Evolutionary conservation across 73 alveolate genomes (phyloP).

Genomic region (Paramecium sonneborni): DNA sequence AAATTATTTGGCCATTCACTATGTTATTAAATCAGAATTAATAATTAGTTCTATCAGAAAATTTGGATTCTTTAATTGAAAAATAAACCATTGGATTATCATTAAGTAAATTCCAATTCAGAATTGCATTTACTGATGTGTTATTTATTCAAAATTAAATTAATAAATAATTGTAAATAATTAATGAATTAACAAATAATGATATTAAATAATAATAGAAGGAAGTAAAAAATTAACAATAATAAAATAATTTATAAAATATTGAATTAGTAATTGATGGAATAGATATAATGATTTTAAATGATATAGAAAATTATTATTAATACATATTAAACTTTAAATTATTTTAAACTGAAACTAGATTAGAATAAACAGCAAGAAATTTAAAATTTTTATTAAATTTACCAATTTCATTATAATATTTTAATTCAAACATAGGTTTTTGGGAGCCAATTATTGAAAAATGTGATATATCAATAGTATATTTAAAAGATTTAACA

Average conservation of each 20-base stretch:
- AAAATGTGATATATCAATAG: neutral
- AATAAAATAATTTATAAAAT: neutral
- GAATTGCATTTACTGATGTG: slow-evolving; percentile 5
- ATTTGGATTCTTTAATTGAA: neutral
- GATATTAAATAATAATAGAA: neutral
- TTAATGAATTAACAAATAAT: neutral
- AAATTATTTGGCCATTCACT: slow-evolving; percentile 15
- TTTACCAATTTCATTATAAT: neutral
- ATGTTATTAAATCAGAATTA: neutral
- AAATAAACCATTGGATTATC: neutral
- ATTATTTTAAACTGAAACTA: neutral
- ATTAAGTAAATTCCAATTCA: neutral
- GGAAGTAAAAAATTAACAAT: neutral
- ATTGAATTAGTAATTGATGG: slow-evolving; percentile 10
- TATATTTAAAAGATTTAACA: neutral
- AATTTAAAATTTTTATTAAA: neutral
- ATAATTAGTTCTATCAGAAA: neutral
- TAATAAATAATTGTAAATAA: neutral
- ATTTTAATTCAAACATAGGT: neutral
- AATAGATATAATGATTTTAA: neutral
- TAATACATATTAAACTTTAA: neutral
- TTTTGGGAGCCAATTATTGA: slow-evolving; percentile 18
- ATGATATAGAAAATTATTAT: neutral
- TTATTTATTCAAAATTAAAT: neutral
- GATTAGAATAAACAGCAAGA: neutral